Evolutionary conservation across 257 asterid species (phyloP).

Genomic region (Scutellaria barbata): DNA sequence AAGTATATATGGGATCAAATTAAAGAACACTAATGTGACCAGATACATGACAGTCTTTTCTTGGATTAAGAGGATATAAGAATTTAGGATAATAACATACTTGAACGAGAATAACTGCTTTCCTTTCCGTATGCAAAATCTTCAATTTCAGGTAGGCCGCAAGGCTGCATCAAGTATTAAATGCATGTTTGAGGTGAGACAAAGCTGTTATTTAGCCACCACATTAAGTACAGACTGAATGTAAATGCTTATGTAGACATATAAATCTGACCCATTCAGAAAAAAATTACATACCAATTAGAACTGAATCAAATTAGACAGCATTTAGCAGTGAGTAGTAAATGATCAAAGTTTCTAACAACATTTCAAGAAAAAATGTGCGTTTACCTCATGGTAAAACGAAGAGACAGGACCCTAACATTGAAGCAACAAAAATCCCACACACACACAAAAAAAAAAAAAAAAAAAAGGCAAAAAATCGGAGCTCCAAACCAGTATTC

Average conservation of each 20-base stretch:
- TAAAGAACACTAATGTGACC: background rate
- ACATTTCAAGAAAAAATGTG: background rate
- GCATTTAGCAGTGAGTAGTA: background rate
- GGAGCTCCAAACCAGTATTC: background rate
- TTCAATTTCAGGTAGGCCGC: slow-evolving; percentile 76
- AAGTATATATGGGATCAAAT: background rate
- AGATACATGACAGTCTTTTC: background rate
- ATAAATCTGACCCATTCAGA: background rate
- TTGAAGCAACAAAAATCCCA: background rate
- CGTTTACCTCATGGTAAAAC: background rate
- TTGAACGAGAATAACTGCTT: slow-evolving; percentile 39
- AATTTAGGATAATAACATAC: slow-evolving; percentile 54
- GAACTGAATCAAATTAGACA: slow-evolving; percentile 9
- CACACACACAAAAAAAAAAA: no score
- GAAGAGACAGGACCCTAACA: background rate
- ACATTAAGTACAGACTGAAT: background rate
- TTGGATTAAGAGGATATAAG: background rate
- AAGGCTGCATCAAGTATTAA: slow-evolving; percentile 51
- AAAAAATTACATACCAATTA: background rate
- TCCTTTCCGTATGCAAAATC: slow-evolving; percentile 73
- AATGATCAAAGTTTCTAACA: slow-evolving; percentile 4
- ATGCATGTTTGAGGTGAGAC: slow-evolving; percentile 11
- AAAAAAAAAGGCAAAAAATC: background rate
- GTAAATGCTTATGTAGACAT: slow-evolving; percentile 1
- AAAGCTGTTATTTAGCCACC: slow-evolving; percentile 5